Base-by-base conservation (phyloP, 2,329 filamentous ascomycete genomes). In the Phaeosphaeriaceae sp. region DNA sequence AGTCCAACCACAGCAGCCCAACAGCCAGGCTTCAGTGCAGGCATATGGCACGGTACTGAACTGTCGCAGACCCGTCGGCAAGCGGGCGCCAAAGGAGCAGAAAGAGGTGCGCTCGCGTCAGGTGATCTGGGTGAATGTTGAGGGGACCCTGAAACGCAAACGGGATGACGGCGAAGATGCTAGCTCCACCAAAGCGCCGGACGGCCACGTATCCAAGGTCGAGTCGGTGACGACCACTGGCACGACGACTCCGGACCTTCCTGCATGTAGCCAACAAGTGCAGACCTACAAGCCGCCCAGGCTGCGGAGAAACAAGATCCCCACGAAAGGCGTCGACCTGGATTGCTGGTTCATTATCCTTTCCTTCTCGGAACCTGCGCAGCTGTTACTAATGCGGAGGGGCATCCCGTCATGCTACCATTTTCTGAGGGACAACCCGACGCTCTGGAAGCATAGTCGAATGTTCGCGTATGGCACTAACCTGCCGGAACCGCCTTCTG, bases 371-470 rank as follows among this genome's bases (percentile, higher is more conserved):
- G 68, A 75, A 50, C 74, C 74, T 13, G 71, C 72, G 24, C 73
- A 75, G 54, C 46, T 77, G 4, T 64, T 76, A 44, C 71, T 74
- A 48, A 74, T 76, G 73, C 72, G 73, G 54, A 60, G 57, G 51
- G 73, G 71, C 54, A 73, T 76, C 47, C 66, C 71, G n/a, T 74
- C 68, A 11, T 76, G 72, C 51, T 76, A 73, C 47, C 71, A 72
- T 17, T 75, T 75, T 44, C 45, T 76, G 50, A 64, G 70, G 48
- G 66, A 76, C 54, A 73, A 75, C 47, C 73, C 74, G 13, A 73
- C 66, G 66, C 71, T 78, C 31, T 79, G 76, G 76, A 75, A 76
- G 61, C 70, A 76, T 48, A 74, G 73, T 62, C 62, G 76, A 47
- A 65, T 58, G 31, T 71, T 75, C 63, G 71, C 71, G 48, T 78